A percentile compares a stretch with the other conserved stretches of the same genome.
These are phyloP conservation scores for Fragilariopsis cylindrus DNA, from an alignment of 108 stramenopile genomes.

Conservation along the genomic window DNA sequence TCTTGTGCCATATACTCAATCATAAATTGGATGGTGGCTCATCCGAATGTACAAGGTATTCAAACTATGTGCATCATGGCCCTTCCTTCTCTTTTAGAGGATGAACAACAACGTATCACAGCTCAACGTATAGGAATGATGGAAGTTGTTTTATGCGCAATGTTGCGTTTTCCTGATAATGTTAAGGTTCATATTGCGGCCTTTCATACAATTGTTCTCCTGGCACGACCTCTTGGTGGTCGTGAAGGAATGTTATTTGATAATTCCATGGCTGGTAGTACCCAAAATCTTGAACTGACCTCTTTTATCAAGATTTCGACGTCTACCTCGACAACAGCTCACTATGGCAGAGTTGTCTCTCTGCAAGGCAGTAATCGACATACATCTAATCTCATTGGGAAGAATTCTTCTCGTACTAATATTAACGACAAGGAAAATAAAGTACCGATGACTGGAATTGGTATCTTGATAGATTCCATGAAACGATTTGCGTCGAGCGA, in stretches of 20 bases:
- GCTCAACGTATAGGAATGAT: conserved; percentile 73
- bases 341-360: conserved; percentile 8
- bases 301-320: neutral
- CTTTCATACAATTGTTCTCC: conserved; percentile 84
- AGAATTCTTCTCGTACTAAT: neutral
- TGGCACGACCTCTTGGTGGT: conserved; percentile 89
- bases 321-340: neutral
- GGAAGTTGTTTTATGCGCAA: conserved; percentile 69
- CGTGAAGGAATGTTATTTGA: conserved; percentile 89
- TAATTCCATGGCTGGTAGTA: conserved; percentile 64
- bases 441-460: conserved; percentile 49
- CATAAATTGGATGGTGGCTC: conserved; percentile 84
- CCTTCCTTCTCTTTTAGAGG: conserved; percentile 71
- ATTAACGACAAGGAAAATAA: neutral
- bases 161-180: conserved; percentile 76
- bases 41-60: conserved; percentile 82
- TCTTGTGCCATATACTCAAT: conserved; percentile 83
- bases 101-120: conserved; percentile 72
- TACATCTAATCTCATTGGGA: neutral
- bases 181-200: conserved; percentile 74
- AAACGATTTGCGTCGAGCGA: conserved; percentile 57
- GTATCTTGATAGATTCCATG: conserved; percentile 88
- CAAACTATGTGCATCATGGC: conserved; percentile 79
- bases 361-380: neutral
- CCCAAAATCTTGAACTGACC: conserved; percentile 9